phyloP scores from a whole-genome alignment of 192 early-diverging fungal genomes.

The Linderina pennispora region DNA sequence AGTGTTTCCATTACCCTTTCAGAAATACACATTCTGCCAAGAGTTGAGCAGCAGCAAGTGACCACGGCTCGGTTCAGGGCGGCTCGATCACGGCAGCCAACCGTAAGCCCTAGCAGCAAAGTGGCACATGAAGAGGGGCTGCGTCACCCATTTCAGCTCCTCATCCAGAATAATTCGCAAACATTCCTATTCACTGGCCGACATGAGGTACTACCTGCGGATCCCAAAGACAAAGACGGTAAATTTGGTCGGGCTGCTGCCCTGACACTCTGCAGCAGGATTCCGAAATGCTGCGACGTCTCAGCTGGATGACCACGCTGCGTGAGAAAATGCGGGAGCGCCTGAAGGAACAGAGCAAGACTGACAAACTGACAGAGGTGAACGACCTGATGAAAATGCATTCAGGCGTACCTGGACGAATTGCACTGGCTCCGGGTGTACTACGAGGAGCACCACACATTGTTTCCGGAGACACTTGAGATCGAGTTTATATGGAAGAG shows the following conservation, averaged over 20 bases:
- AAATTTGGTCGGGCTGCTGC: slow-evolving; percentile 21
- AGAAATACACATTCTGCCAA: too few species aligned
- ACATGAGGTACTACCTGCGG: slow-evolving; percentile 35
- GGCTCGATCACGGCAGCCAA: too few species aligned
- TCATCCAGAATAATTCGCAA: too few species aligned
- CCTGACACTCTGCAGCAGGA: slow-evolving; percentile 37
- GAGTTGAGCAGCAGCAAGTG: too few species aligned
- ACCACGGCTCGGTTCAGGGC: too few species aligned
- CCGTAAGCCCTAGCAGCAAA: too few species aligned
- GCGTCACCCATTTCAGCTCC: too few species aligned
- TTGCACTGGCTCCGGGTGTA: slow-evolving; percentile 39
- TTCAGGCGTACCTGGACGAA: slow-evolving; percentile 32
- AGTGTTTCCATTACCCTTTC: too few species aligned
- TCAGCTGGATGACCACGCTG: slow-evolving; percentile 35
- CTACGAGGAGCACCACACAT: slow-evolving; percentile 23
- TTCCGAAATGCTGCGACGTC: slow-evolving; percentile 27
- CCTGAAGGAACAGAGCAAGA: slow-evolving; percentile 38
- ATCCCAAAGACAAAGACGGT: slow-evolving; percentile 42
- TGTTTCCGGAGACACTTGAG: slow-evolving; percentile 24
- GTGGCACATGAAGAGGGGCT: too few species aligned
- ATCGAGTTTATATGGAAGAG: slow-evolving; percentile 48
- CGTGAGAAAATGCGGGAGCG: slow-evolving; percentile 43
- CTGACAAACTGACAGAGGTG: slow-evolving; percentile 28
- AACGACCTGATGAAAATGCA: slow-evolving; percentile 14
- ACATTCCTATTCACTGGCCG: too few species aligned